Conservation (phyloP, 2,329 filamentous ascomycete genomes). For the Phialophora chinensis region DNA sequence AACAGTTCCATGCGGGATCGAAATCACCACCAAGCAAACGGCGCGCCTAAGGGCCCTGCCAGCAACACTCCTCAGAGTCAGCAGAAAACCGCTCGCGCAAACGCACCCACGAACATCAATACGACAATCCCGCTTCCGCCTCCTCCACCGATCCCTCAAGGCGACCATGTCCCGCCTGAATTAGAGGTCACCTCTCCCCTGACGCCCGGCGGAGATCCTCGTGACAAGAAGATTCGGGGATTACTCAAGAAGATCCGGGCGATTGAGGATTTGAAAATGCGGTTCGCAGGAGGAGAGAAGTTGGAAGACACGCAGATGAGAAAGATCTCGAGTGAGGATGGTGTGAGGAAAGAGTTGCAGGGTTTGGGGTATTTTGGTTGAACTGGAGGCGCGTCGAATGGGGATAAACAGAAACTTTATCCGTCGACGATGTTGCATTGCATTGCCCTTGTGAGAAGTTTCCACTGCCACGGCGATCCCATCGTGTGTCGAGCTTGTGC, state of each 20-base stretch:
- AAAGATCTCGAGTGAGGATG: slow-evolving; percentile 90
- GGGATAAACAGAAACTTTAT: background rate
- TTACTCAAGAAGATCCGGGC: slow-evolving; percentile 97
- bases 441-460: background rate
- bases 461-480: background rate
- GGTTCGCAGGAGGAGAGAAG: slow-evolving; percentile 91
- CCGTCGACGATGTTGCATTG: background rate
- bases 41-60: slow-evolving; percentile 28
- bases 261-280: slow-evolving; percentile 98
- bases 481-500: background rate
- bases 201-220: slow-evolving; percentile 58
- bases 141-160: slow-evolving; percentile 42
- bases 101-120: slow-evolving; percentile 43
- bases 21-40: slow-evolving; percentile 28
- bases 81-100: slow-evolving; percentile 24
- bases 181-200: slow-evolving; percentile 42
- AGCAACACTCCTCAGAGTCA: slow-evolving; percentile 25
- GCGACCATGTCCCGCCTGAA: slow-evolving; percentile 39
- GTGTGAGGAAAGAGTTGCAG: slow-evolving; percentile 83
- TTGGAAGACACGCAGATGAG: slow-evolving; percentile 97
- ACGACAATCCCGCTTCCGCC: slow-evolving; percentile 41
- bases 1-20: slow-evolving; percentile 28
- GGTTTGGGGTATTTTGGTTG: slow-evolving; percentile 58
- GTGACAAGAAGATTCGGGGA: slow-evolving; percentile 89
- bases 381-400: background rate